Base-by-base conservation (phyloP, 768 basidiomycete genomes). In the Boletus vinaceobasis region DNA sequence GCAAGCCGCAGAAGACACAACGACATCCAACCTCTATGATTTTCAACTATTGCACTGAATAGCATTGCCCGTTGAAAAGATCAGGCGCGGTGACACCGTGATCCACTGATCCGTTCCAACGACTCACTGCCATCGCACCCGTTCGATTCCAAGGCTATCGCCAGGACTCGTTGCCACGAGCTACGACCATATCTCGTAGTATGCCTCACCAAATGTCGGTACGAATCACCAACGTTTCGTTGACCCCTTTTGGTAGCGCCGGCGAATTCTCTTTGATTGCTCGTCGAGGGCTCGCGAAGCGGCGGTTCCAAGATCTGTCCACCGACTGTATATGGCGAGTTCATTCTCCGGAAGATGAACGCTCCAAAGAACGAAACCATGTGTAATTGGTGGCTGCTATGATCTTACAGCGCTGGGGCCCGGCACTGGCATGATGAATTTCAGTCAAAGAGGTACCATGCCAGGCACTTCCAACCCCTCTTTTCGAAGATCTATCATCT, bases 251-350 rank as follows among this genome's bases (percentile, higher is more conserved):
- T 43, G 36, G 23, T 56, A 92, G 91, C 90, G 49, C 77, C 86
- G 5, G 81, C 85, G 31, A 90, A 90, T 65, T 87, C 90, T 23
- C 85, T 32, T 82, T 88, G 19, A 85, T 82, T 52, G 91, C 91
- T 14, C 77, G 91, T 39, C 89, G 91, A 70, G 98, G 98, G 73
- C 85, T 98, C 57, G 98, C 96, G 5, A 86, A 88, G 57, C 91
- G 95, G 63, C 97, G 98, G 71, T 98, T 98, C 64, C 93, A 97
- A 63, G 97, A 99, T 70, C 78, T 99, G 4, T 95, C 93, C 7
- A 98, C 96, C 7, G 97, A 99, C n/a, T 70, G 96, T 98, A 3
- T 98, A 93, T 67, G 97, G 98, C 70, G 97, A 99, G 68, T 79
- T 98, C 50, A 75, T 96, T 43, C 84, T 97, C 33, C 76, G 96